Percentiles rank a stretch among this genome's conserved stretches.
Conservation (phyloP, 2,329 filamentous ascomycete species). For the Nigrospora sphaerica region DNA sequence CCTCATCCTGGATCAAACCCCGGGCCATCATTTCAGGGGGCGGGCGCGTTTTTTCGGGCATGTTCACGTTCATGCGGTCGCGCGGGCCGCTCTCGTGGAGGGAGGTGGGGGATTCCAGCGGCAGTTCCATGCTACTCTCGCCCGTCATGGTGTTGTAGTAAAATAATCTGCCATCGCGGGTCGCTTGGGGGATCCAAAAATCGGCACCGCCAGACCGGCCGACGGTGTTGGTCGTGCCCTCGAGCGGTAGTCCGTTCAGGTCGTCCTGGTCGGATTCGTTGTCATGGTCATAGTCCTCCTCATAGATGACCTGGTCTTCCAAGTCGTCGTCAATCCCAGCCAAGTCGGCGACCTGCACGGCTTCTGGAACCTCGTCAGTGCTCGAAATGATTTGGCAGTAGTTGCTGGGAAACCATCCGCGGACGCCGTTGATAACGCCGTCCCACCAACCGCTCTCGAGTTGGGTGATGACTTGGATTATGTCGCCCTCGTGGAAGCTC, state of each 20-base stretch:
- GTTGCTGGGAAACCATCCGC: constrained; percentile 99
- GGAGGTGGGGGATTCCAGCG: constrained; percentile 81
- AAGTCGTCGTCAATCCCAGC: constrained; percentile 54
- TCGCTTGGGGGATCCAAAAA: constrained; percentile 98
- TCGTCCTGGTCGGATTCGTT: constrained; percentile 58
- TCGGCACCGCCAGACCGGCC: constrained; percentile 78
- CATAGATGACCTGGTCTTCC: constrained; percentile 57
- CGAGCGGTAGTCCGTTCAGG: constrained; percentile 56
- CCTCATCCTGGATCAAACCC: constrained; percentile 75
- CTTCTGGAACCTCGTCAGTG: constrained; percentile 64
- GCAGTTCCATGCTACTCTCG: constrained; percentile 89
- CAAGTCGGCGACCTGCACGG: constrained; percentile 45
- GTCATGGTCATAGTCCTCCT: constrained; percentile 61
- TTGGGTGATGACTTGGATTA: constrained; percentile 97
- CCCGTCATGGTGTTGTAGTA: constrained; percentile 99
- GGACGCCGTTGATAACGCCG: constrained; percentile 90
- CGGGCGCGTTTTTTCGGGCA: constrained; percentile 84
- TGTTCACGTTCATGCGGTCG: constrained; percentile 79
- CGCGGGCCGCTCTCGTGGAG: constrained; percentile 76
- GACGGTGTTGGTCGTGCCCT: constrained; percentile 41
- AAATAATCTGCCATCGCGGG: constrained; percentile 83
- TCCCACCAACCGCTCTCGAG: constrained; percentile 99
- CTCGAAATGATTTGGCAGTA: constrained; percentile 85
- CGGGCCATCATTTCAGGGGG: constrained; percentile 87
- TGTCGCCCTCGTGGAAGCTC: constrained; percentile 93